Percentiles rank a stretch among this genome's conserved stretches.
phyloP scores from a whole-genome alignment of 768 basidiomycete genomes.

The Psilocybe subaeruginosa region DNA sequence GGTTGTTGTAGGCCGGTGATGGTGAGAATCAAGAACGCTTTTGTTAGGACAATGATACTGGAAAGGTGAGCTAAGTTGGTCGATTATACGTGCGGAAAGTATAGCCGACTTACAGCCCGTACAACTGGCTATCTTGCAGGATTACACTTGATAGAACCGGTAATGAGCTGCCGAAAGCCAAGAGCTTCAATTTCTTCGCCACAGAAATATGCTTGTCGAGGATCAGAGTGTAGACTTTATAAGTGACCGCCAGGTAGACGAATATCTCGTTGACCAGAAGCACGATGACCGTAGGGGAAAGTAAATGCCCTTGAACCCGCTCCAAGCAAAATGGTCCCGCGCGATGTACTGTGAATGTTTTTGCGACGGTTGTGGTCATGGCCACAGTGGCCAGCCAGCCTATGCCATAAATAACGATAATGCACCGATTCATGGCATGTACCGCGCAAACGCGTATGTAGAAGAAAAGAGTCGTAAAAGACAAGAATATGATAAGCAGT shows the following conservation, averaged over 20 bases:
- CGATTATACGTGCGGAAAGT: too few species aligned
- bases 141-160: constrained; percentile 25
- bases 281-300: constrained; percentile 21
- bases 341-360: constrained; percentile 24
- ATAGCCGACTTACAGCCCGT: constrained; percentile 20
- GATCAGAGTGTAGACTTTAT: constrained; percentile 22
- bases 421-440: constrained; percentile 18
- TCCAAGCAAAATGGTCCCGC: constrained; percentile 29
- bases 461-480: constrained; percentile 27
- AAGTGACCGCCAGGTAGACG: constrained; percentile 35
- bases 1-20: not conserved
- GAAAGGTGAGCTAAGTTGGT: not conserved
- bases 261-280: constrained; percentile 30
- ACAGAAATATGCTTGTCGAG: constrained; percentile 5
- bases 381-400: constrained; percentile 29
- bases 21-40: constrained; percentile 3
- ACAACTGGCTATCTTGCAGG: constrained; percentile 30
- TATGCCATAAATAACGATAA: constrained; percentile 26
- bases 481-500: constrained; percentile 23
- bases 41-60: constrained; percentile 8
- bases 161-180: constrained; percentile 23
- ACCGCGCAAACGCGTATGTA: constrained; percentile 29
- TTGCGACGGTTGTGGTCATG: constrained; percentile 17
- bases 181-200: not conserved
- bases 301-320: constrained; percentile 14